phyloP scores from a whole-genome alignment of 805 yeast species.

The Spathaspora gorwiae region DNA sequence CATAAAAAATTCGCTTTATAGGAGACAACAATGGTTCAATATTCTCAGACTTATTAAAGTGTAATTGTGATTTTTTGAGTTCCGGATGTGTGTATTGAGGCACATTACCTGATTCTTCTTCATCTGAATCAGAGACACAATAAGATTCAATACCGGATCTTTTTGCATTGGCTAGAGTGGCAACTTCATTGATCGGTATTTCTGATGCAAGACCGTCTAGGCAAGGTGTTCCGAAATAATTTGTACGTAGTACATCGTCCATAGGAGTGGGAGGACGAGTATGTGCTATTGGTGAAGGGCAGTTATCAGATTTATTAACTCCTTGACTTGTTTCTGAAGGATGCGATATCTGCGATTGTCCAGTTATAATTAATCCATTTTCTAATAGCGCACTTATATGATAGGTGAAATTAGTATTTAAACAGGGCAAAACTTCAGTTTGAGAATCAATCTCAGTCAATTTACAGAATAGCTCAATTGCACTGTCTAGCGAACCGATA shows the following conservation, averaged over 20 bases:
- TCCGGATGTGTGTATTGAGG: constrained; percentile 78
- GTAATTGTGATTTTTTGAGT: constrained; percentile 66
- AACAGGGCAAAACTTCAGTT: constrained; percentile 67
- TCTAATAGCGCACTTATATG: constrained; percentile 74
- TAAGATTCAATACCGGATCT: not conserved
- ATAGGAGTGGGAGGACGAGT: constrained; percentile 15
- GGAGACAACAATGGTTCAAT: constrained; percentile 67
- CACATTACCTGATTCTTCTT: constrained; percentile 54
- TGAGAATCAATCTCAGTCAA: constrained; percentile 54
- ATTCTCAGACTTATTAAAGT: constrained; percentile 56
- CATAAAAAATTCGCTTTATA: constrained; percentile 67
- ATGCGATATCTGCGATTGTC: constrained; percentile 92
- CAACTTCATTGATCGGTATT: constrained; percentile 8
- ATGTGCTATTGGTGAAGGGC: constrained; percentile 23
- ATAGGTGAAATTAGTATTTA: constrained; percentile 79
- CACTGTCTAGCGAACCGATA: constrained; percentile 79
- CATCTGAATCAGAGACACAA: not conserved
- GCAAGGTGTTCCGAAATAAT: constrained; percentile 4
- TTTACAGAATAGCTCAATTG: constrained; percentile 69
- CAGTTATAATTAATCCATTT: constrained; percentile 73
- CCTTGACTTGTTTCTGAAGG: constrained; percentile 44
- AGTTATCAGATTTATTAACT: constrained; percentile 7
- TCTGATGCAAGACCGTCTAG: not conserved
- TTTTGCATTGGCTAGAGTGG: not conserved
- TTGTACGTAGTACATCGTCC: constrained; percentile 1